Evolutionary conservation across 2,329 filamentous ascomycete genomes (phyloP), one percentile per base, ranked within the genome.

Genomic region (Gremmenia infestans): DNA sequence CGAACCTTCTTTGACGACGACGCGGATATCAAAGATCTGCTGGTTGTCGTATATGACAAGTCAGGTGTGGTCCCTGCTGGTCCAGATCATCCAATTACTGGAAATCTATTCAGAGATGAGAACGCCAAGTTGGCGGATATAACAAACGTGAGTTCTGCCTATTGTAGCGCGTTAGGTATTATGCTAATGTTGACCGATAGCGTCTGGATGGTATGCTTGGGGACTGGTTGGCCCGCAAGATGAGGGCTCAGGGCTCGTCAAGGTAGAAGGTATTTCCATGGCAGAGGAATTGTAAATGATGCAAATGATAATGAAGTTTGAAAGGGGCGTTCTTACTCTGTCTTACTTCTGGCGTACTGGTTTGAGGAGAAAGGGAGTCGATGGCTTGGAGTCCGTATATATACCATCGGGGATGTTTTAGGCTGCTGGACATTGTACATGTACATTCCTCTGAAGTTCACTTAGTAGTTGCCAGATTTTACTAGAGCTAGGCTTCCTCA

Each of bases 41-140:
- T 97, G 51, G 81, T 92, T 39, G 88, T 99, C 58, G 91, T 99
- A 28, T 92, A 96, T 69, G 92, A 97, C 73, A 96, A 92, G 71
- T 88, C 85, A 14, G 89, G 92, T 57, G 85, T 95, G 15, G 81
- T 85, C 43, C 88, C 91, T 17, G 89, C 87, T 7, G 83, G 87
- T 1, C 81, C 82, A n/a, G 90, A 96, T 55, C 92, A 97, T 71
- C 93, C 93, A 0, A 79, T 96, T 46, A 90, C 88, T 50, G 83
- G 84, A 14, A 82, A 85, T 22, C 75, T 97, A 53, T 97, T 95
- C 75, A 85, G 85, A 50, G 89, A 96, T 68, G 90, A 96, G 72
- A 92, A 91, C 68, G 89, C 88, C 63, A 88, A 88, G 68, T 74
- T 97, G 68, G 87, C 87, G 52, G 90, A 94, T 69, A 92, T 99